These are phyloP conservation scores for Leucocoprinus leucothites DNA, from an alignment of 768 basidiomycete species.

Conservation along the genomic window DNA sequence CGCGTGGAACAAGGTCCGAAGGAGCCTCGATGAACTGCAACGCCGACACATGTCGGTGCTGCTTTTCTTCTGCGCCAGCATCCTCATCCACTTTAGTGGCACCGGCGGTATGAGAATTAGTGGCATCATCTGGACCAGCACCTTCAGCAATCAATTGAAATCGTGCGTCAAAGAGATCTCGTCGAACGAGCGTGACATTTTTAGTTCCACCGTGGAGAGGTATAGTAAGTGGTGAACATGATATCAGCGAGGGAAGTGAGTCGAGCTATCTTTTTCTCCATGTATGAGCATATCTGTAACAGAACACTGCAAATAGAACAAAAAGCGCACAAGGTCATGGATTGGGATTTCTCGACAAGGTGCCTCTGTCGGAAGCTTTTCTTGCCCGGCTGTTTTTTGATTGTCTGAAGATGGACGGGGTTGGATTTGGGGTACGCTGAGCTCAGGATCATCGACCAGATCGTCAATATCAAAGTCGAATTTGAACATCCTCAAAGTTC, in stretches of 20 bases:
- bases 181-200: conserved; percentile 51
- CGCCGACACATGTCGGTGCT: conserved; percentile 26
- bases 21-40: conserved; percentile 74
- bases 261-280: conserved; percentile 47
- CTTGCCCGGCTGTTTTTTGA: neutral
- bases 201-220: conserved; percentile 35
- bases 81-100: neutral
- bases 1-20: conserved; percentile 86
- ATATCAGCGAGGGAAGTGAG: conserved; percentile 67
- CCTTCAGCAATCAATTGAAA: conserved; percentile 81
- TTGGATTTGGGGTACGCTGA: conserved; percentile 3
- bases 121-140: conserved; percentile 26
- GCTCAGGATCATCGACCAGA: conserved; percentile 16
- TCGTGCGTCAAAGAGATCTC: conserved; percentile 95
- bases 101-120: conserved; percentile 14
- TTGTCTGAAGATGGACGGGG: neutral
- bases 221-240: conserved; percentile 71
- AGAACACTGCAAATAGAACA: conserved; percentile 14
- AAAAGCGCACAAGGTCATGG: conserved; percentile 30
- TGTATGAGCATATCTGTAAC: conserved; percentile 8
- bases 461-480: conserved; percentile 66
- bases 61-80: neutral
- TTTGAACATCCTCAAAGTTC: conserved; percentile 50
- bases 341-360: conserved; percentile 31
- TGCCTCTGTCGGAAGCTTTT: conserved; percentile 5